Evolutionary conservation across 768 basidiomycete genomes (phyloP), one percentile per base, ranked within the genome.

Genomic region (Rhodotorula taiwanensis): DNA sequence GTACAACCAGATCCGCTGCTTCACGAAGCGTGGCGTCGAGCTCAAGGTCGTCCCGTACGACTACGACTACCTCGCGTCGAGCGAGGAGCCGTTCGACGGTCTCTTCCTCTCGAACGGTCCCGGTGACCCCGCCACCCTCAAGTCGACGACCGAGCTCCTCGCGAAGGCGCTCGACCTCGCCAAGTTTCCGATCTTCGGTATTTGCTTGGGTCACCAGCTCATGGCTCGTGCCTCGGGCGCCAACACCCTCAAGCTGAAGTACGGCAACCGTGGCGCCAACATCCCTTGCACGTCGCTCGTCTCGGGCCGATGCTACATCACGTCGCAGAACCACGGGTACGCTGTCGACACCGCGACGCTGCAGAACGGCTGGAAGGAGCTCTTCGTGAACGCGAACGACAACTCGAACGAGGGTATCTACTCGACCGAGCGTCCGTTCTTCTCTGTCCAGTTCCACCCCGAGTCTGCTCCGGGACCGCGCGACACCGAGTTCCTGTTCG

Each of bases 391-490:
- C 74, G 94, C 95, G 57, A 99, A 98, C 76, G 95, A 99, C 74
- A 85, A 84, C 52, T 92, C 89, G 75, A 99, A 99, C 75, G 95
- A 99, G 76, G 95, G 95, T 63, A 92, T 99, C 67, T 94, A 90
- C 78, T 93, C 83, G 77, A 84, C 86, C 65, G 82, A 85, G 75
- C 89, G 89, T 69, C 94, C 95, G 0, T 95, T 89, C 81, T 98
- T 99, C 77, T 98, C 94, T 27, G 94, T 98, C 25, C 95, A 99
- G 75, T 99, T 99, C 81, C 95, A 99, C 76, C 95, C 95, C 28
- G 95, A 99, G 76, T 90, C 89, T 34, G 89, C 88, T 4, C 93
- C 92, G 16, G 95, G 95, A 30, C 95, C 95, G 27, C 84, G 92
- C 59, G 95, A 99, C 74, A 99, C 95, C 55, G 95, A 98, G 76